These are phyloP conservation scores for Neofusicoccum ribis DNA, from an alignment of 2,329 filamentous ascomycete genomes.

Conservation along the genomic window DNA sequence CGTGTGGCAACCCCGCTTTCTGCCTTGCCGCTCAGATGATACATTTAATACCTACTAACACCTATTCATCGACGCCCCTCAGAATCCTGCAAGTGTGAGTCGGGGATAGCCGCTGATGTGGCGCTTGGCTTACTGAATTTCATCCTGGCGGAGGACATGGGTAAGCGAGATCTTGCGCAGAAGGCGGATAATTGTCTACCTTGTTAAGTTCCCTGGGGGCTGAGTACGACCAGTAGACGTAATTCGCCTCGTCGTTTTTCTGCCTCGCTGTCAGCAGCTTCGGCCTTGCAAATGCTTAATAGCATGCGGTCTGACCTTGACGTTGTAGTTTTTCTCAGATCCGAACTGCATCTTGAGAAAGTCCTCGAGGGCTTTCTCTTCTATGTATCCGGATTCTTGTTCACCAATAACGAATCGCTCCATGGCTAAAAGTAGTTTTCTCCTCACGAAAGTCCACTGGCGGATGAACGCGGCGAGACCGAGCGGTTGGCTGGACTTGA, in stretches of 20 bases:
- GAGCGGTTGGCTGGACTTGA: not conserved
- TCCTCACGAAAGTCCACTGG: not conserved
- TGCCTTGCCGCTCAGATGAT: not conserved
- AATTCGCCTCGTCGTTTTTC: constrained; percentile 4
- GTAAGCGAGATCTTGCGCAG: not conserved
- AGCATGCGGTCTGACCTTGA: not conserved
- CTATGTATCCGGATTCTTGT: constrained; percentile 6
- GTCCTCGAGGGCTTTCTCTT: not conserved
- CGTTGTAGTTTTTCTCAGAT: not conserved
- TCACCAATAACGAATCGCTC: constrained; percentile 1
- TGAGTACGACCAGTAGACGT: constrained; percentile 7
- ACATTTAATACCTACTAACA: not conserved
- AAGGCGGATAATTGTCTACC: not conserved
- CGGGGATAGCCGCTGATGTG: not conserved
- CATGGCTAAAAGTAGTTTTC: not conserved
- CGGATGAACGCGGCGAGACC: not conserved
- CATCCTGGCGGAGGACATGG: not conserved
- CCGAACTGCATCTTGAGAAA: constrained; percentile 1
- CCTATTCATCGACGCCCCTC: constrained; percentile 4
- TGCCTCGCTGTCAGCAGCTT: not conserved
- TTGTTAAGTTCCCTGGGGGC: constrained; percentile 4
- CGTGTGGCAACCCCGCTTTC: not conserved
- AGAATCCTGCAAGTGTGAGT: not conserved
- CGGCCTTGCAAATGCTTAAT: not conserved
- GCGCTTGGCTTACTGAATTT: constrained; percentile 3